These are phyloP conservation scores for Escallonia herrerae DNA, from an alignment of 129 eudicot species.

Conservation along the genomic window DNA sequence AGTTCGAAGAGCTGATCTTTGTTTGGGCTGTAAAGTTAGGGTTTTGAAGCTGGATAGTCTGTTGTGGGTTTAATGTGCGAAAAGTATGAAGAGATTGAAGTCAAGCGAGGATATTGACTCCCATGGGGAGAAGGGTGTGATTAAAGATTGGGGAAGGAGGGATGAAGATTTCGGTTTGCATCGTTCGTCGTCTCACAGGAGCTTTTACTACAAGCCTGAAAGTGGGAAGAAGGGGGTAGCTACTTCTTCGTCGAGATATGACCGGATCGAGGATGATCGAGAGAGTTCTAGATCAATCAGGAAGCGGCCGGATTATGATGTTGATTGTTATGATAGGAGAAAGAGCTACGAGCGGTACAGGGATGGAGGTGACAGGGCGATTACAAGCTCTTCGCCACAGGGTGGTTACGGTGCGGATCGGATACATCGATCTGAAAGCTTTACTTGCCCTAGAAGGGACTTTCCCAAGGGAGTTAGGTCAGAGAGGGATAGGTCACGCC, in stretches of 20 bases:
- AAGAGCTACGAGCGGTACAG: conserved; percentile 66
- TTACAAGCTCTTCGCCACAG: conserved; percentile 60
- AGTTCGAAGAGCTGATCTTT: neutral
- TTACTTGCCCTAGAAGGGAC: conserved; percentile 79
- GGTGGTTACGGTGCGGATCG: conserved; percentile 63
- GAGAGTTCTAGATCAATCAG: conserved; percentile 49
- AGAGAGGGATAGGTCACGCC: conserved; percentile 73
- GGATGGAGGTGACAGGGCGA: conserved; percentile 61
- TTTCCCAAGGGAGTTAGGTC: conserved; percentile 97
- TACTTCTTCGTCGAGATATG: conserved; percentile 47
- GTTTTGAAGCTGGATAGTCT: neutral
- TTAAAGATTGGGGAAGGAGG: conserved; percentile 75
- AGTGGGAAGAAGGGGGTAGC: conserved; percentile 60
- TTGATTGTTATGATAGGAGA: conserved; percentile 61
- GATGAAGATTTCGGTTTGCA: conserved; percentile 50
- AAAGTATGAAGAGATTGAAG: conserved; percentile 71
- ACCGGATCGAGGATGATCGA: conserved; percentile 60
- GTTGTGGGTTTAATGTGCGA: conserved; percentile 2
- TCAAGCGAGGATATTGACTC: conserved; percentile 77
- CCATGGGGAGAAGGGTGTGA: conserved; percentile 55
- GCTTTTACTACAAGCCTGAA: conserved; percentile 66
- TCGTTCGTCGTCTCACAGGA: conserved; percentile 58
- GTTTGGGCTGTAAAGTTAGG: neutral
- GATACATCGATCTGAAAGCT: conserved; percentile 89
- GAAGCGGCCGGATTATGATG: conserved; percentile 79